These are phyloP conservation scores for Microstegium vimineum DNA, from an alignment of 176 grass and related monocot species.

Conservation along the genomic window DNA sequence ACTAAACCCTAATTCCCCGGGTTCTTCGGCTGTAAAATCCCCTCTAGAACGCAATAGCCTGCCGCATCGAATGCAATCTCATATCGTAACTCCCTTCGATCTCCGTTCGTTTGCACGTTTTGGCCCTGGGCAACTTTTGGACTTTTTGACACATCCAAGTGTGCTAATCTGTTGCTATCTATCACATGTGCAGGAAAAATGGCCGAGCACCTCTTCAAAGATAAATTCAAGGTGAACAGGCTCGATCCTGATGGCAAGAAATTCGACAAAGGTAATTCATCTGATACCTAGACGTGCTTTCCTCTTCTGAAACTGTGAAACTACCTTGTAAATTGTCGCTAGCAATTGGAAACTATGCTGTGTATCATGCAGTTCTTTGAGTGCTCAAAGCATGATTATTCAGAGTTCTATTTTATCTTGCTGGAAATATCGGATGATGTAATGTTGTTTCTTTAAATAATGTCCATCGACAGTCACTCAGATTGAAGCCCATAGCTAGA, in stretches of 20 bases:
- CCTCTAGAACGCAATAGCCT: not conserved
- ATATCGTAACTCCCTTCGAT: not conserved
- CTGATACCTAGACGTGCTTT: not conserved
- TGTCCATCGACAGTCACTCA: no score
- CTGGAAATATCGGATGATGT: no score
- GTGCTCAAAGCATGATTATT: no score
- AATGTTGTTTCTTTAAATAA: no score
- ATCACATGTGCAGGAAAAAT: conserved; percentile 10
- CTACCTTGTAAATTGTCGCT: not conserved
- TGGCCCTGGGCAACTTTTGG: not conserved
- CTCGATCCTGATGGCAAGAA: conserved; percentile 55
- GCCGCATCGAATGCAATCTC: not conserved
- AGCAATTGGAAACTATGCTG: no score
- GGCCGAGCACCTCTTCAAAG: conserved; percentile 39
- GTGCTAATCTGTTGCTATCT: not conserved
- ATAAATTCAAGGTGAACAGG: conserved; percentile 32
- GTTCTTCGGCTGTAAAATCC: no score
- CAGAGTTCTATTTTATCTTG: no score
- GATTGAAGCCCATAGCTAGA: no score
- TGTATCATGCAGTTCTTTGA: no score
- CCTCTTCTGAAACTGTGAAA: not conserved
- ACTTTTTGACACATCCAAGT: not conserved
- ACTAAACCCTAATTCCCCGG: no score
- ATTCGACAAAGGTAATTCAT: conserved; percentile 46
- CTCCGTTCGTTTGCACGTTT: not conserved